Conservation (phyloP, 495 filamentous ascomycete species). For the Penicillium riverlandense region DNA sequence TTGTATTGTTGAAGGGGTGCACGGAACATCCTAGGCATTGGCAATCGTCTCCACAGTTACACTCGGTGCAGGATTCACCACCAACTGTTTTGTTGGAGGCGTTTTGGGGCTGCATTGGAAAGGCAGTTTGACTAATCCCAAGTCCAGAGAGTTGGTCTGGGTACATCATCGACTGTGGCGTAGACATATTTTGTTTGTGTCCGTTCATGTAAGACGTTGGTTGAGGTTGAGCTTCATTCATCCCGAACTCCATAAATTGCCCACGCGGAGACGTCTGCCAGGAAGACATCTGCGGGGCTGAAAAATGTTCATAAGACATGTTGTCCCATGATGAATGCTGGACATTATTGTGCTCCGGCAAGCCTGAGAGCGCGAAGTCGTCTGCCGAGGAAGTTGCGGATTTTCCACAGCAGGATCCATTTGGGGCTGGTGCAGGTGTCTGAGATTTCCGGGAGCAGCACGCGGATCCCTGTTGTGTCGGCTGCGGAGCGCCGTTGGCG, state of each 20-base stretch:
- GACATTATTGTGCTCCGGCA: neutral
- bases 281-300: conserved; percentile 8
- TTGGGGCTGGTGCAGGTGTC: conserved; percentile 6
- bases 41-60: conserved; percentile 60
- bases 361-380: neutral
- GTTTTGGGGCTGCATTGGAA: conserved; percentile 6
- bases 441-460: conserved; percentile 26
- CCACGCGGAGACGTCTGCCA: conserved; percentile 17
- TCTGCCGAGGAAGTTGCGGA: conserved; percentile 1
- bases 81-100: conserved; percentile 7
- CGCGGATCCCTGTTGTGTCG: conserved; percentile 1
- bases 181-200: conserved; percentile 6
- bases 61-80: conserved; percentile 36
- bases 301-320: conserved; percentile 11
- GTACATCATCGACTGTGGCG: conserved; percentile 5
- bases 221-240: conserved; percentile 6
- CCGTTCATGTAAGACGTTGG: conserved; percentile 8
- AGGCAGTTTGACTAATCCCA: conserved; percentile 8
- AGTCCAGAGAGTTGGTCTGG: conserved; percentile 8
- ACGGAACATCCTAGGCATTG: conserved; percentile 61
- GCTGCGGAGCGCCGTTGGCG: neutral
- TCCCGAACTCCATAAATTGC: conserved; percentile 8
- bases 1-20: conserved; percentile 69
- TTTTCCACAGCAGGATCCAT: conserved; percentile 26
- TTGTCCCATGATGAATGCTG: conserved; percentile 6